Evolutionary conservation across 2,329 filamentous ascomycete species (phyloP), one percentile per base, ranked within the genome.

Genomic region (Sporothrix mexicana): DNA sequence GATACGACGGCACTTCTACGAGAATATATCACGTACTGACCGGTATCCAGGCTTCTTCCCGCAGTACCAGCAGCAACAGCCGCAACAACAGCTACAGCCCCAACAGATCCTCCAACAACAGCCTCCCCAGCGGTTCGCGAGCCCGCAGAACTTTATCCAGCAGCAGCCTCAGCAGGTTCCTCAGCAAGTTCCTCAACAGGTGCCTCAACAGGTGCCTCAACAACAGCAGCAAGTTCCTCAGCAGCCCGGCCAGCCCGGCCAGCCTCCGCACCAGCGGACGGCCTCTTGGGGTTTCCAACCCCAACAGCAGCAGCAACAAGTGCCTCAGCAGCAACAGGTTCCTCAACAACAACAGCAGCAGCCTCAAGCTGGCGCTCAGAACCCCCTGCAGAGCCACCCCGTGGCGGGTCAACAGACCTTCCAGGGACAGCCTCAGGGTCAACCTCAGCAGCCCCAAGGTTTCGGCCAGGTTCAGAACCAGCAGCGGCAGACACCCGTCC

Each of bases 21-120:
- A 47, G 3, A 4, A 15, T 7, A 51, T 13, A 51, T 51, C 12
- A 13, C 30, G 17, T 69, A 13, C 47, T 30, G 15, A 67, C 43
- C 5, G 45, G 13, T 30, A 4, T 61, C 17, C 17, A 72, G 67
- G 61, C 43, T 71, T 43, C 51, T 36, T 25, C 45, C 69, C 66
- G 47, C 70, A 72, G 59, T 64, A 30, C 47, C 71, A 62, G 59
- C 72, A 73, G 51, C 70, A 69, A 13, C 73, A 66, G 25, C 75
- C 45, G 45, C 70, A 66, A 30, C 51, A 43, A 1, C 57, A 61
- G 8, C 66, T 49, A 20, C 70, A 71, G 53, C 66, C 47, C 8
- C 62, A 53, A 47, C 72, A 64, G 30, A 23, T 25, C 13, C 51
- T 25, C 9, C 51, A 55, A 20, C 51, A 17, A 41, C 73, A 72